Percentiles rank a stretch among this genome's conserved stretches.
These are phyloP conservation scores for Triticum monococcum DNA, from an alignment of 176 grass and related monocot genomes.

Conservation along the genomic window DNA sequence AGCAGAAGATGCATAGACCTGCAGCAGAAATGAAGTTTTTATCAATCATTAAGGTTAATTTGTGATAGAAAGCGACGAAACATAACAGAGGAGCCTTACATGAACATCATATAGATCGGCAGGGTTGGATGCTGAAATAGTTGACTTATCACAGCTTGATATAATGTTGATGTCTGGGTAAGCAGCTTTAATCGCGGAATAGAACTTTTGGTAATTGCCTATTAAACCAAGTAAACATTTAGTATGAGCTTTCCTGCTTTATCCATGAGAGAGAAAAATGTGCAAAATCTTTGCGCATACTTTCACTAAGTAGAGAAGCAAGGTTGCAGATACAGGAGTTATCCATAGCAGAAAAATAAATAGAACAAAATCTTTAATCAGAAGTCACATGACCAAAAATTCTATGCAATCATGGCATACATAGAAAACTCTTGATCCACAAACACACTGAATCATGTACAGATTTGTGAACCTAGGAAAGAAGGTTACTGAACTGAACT, in stretches of 20 bases:
- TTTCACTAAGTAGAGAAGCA: not conserved
- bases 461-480: not conserved
- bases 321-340: not conserved
- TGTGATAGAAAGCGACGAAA: slow-evolving; percentile 11
- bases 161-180: slow-evolving; percentile 82
- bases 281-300: not conserved
- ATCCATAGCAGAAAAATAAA: not conserved
- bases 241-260: slow-evolving; percentile 11
- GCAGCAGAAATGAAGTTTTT: slow-evolving; percentile 1
- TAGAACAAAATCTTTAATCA: not conserved
- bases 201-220: slow-evolving; percentile 91
- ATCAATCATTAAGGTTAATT: not conserved
- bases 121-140: slow-evolving; percentile 61
- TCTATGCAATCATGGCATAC: not conserved
- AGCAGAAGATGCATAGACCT: slow-evolving; percentile 71
- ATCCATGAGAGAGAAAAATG: not conserved
- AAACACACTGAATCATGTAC: not conserved
- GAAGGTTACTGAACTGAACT: not conserved
- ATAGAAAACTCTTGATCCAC: slow-evolving; percentile 5
- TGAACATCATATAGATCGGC: slow-evolving; percentile 89
- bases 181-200: slow-evolving; percentile 73
- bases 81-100: slow-evolving; percentile 47
- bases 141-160: slow-evolving; percentile 80
- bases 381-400: not conserved
- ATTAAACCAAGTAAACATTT: not conserved